A percentile compares a stretch with the other conserved stretches of the same genome.
Conservation (phyloP, 352 stramenopile genomes). For the Plasmopara halstedii region DNA sequence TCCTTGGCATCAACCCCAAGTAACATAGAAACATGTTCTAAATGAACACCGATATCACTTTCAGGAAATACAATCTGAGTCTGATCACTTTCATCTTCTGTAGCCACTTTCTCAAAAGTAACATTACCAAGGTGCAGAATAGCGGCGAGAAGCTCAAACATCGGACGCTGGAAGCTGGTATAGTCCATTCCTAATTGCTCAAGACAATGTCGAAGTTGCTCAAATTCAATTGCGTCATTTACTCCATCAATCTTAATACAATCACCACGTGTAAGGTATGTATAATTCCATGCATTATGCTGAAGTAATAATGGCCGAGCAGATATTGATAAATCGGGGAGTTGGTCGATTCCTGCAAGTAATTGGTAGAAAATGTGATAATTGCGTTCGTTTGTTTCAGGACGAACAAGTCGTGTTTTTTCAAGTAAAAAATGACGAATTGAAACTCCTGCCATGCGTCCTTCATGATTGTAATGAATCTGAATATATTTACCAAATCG, state of each 20-base stretch:
- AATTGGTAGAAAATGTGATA: conserved; percentile 84
- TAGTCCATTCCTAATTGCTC: conserved; percentile 63
- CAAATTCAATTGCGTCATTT: conserved; percentile 65
- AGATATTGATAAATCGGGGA: conserved; percentile 6
- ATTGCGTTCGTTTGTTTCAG: conserved; percentile 65
- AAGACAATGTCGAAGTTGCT: conserved; percentile 54
- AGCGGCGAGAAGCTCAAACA: conserved; percentile 65
- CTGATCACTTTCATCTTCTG: conserved; percentile 20
- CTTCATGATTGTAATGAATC: conserved; percentile 71
- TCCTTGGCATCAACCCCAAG: conserved; percentile 45
- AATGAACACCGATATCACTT: conserved; percentile 36
- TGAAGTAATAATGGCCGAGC: conserved; percentile 22
- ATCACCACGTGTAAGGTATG: conserved; percentile 60
- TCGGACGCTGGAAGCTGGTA: conserved; percentile 47
- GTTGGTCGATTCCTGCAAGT: conserved; percentile 35
- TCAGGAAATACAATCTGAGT: conserved; percentile 48
- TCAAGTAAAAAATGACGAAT: conserved; percentile 78
- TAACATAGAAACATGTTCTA: conserved; percentile 51
- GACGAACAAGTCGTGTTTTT: conserved; percentile 68
- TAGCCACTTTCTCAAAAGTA: conserved; percentile 33
- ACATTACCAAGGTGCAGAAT: conserved; percentile 72
- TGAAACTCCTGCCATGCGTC: conserved; percentile 63
- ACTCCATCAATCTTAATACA: conserved; percentile 71
- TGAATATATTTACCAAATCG: conserved; percentile 89
- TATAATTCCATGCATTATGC: conserved; percentile 60